A percentile compares a stretch with the other conserved stretches of the same genome.
phyloP scores from a whole-genome alignment of 495 filamentous ascomycete genomes.

The Talaromyces borbonicus region DNA sequence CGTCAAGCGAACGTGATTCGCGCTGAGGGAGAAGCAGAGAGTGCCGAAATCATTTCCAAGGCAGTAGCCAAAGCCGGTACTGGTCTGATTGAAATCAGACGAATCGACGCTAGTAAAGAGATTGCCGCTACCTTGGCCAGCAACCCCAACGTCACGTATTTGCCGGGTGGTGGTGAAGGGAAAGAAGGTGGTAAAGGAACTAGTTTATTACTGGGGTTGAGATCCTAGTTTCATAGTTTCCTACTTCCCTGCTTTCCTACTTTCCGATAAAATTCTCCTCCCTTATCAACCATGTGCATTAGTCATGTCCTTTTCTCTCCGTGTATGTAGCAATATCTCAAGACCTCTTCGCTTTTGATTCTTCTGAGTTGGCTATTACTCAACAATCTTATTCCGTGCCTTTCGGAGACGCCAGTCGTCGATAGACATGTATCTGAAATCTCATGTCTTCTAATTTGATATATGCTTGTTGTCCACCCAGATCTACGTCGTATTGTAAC shows the following conservation, averaged over 20 bases:
- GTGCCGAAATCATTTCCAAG: slow-evolving; percentile 86
- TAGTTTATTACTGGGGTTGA: slow-evolving; percentile 51
- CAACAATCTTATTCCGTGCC: too few species aligned
- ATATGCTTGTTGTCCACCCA: slow-evolving; percentile 23
- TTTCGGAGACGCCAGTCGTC: slow-evolving; percentile 18
- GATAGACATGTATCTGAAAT: slow-evolving; percentile 81
- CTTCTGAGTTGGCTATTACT: too few species aligned
- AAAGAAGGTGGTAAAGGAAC: slow-evolving; percentile 55
- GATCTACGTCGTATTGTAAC: slow-evolving; percentile 66
- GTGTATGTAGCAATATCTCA: slow-evolving; percentile 10
- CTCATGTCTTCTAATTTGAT: slow-evolving; percentile 79
- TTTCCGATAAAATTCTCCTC: background rate
- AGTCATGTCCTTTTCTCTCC: slow-evolving; percentile 4
- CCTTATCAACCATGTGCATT: slow-evolving; percentile 5
- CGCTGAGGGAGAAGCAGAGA: slow-evolving; percentile 94
- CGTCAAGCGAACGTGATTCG: slow-evolving; percentile 96
- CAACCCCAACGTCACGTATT: slow-evolving; percentile 95
- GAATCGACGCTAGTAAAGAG: slow-evolving; percentile 94
- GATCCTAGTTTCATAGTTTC: too few species aligned
- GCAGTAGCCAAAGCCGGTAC: slow-evolving; percentile 85
- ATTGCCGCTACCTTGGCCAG: slow-evolving; percentile 81
- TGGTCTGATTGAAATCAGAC: slow-evolving; percentile 87
- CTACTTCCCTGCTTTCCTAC: background rate
- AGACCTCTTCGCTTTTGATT: slow-evolving; percentile 9
- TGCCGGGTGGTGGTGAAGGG: slow-evolving; percentile 65